These are phyloP conservation scores for Cystobasidium pallidum DNA, from an alignment of 1,284 basidiomycete species.

Conservation along the genomic window DNA sequence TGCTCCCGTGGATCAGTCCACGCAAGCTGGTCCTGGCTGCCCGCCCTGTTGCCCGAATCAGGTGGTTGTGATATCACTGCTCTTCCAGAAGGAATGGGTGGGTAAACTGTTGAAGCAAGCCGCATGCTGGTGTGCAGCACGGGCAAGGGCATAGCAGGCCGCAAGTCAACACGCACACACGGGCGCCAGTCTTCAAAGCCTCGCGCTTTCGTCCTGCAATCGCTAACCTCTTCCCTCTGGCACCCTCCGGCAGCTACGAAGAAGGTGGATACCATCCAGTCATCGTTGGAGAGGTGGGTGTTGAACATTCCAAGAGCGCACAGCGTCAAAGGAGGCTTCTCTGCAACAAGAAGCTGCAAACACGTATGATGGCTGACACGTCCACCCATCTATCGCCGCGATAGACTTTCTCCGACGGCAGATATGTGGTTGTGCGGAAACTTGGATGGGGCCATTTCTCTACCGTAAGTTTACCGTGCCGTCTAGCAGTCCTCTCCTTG, in stretches of 20 bases:
- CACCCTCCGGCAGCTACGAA: constrained; percentile 64
- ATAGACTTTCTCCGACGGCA: constrained; percentile 78
- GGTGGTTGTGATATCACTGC: constrained; percentile 14
- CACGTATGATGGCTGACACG: not conserved
- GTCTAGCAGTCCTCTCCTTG: not conserved
- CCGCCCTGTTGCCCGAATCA: constrained; percentile 3
- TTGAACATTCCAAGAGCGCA: not conserved
- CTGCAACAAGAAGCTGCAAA: not conserved
- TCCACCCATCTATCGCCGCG: not conserved
- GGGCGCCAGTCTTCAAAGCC: not conserved
- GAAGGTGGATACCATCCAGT: constrained; percentile 94
- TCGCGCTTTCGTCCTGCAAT: not conserved
- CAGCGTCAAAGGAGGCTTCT: not conserved
- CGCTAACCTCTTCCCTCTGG: not conserved
- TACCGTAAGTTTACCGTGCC: constrained; percentile 57
- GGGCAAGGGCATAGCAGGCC: not conserved
- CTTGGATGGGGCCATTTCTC: constrained; percentile 97
- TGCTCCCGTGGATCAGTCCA: not conserved
- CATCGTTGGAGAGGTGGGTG: constrained; percentile 75
- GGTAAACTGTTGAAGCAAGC: not conserved
- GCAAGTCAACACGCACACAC: not conserved
- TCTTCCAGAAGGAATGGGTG: not conserved
- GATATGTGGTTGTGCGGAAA: constrained; percentile 91
- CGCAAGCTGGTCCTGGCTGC: not conserved
- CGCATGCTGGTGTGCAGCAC: too few relatives aligned